These are phyloP conservation scores for Pythium monospermum DNA, from an alignment of 352 stramenopile genomes.

Conservation along the genomic window DNA sequence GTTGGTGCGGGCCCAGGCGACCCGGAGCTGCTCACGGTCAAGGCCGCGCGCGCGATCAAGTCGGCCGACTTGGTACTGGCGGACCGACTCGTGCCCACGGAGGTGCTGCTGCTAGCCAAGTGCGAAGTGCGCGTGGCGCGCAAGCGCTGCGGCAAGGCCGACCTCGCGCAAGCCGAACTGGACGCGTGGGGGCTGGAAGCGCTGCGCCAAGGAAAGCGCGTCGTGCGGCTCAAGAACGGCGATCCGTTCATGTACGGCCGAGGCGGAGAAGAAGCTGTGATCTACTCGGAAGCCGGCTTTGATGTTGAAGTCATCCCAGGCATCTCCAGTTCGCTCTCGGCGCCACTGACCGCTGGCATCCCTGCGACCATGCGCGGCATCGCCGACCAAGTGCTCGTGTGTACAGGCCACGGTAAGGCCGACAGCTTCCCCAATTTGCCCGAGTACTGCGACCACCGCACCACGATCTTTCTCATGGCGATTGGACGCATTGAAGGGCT, in stretches of 20 bases:
- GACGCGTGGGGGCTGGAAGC: constrained; percentile 91
- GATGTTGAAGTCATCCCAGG: constrained; percentile 87
- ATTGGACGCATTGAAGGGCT: constrained; percentile 91
- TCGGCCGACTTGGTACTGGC: constrained; percentile 90
- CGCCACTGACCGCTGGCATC: constrained; percentile 91
- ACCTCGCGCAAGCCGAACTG: constrained; percentile 91
- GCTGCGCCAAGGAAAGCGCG: constrained; percentile 82
- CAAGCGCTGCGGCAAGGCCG: constrained; percentile 94
- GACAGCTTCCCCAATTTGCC: constrained; percentile 90
- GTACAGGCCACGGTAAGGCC: constrained; percentile 93
- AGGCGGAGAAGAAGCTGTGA: constrained; percentile 91
- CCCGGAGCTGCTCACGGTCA: constrained; percentile 93
- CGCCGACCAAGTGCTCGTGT: constrained; percentile 90
- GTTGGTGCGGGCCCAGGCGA: constrained; percentile 92
- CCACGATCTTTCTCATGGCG: constrained; percentile 97
- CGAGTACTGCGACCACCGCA: constrained; percentile 94
- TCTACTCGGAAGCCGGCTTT: constrained; percentile 72
- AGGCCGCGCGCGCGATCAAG: constrained; percentile 81
- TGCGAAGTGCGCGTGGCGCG: constrained; percentile 90
- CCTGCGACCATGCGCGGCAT: constrained; percentile 95
- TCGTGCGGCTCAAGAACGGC: constrained; percentile 96
- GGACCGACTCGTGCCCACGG: constrained; percentile 89
- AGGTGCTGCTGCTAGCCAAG: constrained; percentile 87
- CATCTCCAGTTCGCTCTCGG: constrained; percentile 94
- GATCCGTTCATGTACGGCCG: constrained; percentile 97